Base-by-base conservation (phyloP, 1,284 basidiomycete species). In the Phellinidium pouzarii region DNA sequence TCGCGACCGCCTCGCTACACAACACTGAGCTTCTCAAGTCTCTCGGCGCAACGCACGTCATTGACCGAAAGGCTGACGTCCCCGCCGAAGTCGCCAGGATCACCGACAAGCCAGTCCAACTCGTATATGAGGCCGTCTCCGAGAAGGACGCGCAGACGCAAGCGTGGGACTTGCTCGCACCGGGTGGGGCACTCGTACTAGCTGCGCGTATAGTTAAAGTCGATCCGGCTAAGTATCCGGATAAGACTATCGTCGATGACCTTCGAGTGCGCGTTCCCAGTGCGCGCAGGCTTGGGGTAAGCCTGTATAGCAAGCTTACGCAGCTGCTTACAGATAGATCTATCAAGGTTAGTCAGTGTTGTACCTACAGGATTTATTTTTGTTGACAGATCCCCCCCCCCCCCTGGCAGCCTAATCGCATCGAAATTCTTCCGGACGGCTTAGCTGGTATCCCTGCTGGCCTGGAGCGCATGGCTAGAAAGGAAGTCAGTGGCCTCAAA, bases 31-130 rank as follows among this genome's bases (percentile, higher is more conserved):
- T 62, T 56, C 66, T 79, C 55, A 74, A 74, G 58, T 68, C 68
- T 1, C 67, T 77, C n/a, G 78, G 78, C 1, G 78, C 76, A 0
- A 74, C 73, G 0, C 70, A 73, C 50, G 64, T 75, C 52, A 60
- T 79, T 52, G 71, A 74, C 49, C 66, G 74, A 19, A 60, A 61
- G 46, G 46, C 46, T 5, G 53, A 56, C 41, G 58, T 64, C 14
- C 42, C 59, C 8, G 52, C 59, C 19, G 44, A 52, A 14, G 56
- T 57, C 50, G 45, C 55, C 12, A 49, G 53, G 40, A 50, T 59
- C 52, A n/a, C 55, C 42, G 22, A 29, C 11, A 41, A 44, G 14
- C 58, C 52, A 12, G 27, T 61, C 26, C 49, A 48, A 2, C 19
- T 64, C 38, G 65, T 70, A 1, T 71, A 63, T 53, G 73, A 74